Evolutionary conservation across 202 grass and related monocot genomes (phyloP).

Genomic region (Saccharum hybrid): DNA sequence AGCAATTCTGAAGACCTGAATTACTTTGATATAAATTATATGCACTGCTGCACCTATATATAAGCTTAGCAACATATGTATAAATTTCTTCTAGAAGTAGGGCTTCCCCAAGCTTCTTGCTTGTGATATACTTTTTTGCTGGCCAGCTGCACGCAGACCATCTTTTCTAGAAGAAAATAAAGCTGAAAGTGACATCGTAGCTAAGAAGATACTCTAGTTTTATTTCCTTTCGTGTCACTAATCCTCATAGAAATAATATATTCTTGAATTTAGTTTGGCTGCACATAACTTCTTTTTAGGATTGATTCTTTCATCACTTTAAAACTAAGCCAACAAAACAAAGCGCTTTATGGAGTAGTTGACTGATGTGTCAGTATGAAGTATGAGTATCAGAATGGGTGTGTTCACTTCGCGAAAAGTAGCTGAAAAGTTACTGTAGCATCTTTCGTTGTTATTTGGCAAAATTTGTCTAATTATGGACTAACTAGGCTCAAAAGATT

Average conservation of each 20-base stretch:
- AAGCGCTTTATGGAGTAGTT: too few species aligned
- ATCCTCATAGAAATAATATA: background rate
- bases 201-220: background rate
- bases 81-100: conserved; percentile 4
- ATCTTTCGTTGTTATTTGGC: too few species aligned
- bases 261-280: conserved; percentile 1
- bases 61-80: background rate
- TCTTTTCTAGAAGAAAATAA: conserved; percentile 48
- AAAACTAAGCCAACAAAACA: too few species aligned
- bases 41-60: conserved; percentile 1
- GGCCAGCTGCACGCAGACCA: background rate
- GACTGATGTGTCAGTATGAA: too few species aligned
- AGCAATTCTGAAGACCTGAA: conserved; percentile 17
- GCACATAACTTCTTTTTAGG: conserved; percentile 6
- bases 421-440: too few species aligned
- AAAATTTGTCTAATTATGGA: too few species aligned
- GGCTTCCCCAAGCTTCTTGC: conserved; percentile 22
- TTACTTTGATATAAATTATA: conserved; percentile 10
- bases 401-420: too few species aligned
- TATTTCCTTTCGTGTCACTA: background rate
- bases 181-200: conserved; percentile 34
- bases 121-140: conserved; percentile 17
- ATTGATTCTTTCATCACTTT: conserved; percentile 7
- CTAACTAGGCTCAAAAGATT: too few species aligned
- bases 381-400: too few species aligned